Percentiles rank a stretch among this genome's conserved stretches.
Conservation (phyloP, 208 protist species). For the Strigomonas oncopelti region DNA sequence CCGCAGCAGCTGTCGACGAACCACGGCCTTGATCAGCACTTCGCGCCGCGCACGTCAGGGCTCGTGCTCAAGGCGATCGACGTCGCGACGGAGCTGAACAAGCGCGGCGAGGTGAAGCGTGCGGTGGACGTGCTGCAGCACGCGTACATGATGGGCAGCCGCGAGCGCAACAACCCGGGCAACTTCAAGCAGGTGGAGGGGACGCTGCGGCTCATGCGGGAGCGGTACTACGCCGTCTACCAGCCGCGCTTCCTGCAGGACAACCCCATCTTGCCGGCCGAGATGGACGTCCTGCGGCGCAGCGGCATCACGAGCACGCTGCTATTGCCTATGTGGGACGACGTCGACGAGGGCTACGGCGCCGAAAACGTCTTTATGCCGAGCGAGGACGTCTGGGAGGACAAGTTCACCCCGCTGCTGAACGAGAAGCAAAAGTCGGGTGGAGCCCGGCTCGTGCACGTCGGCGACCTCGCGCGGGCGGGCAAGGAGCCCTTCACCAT, state of each 20-base stretch:
- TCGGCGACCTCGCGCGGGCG: conserved; percentile 21
- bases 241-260: conserved; percentile 81
- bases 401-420: conserved; percentile 42
- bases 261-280: conserved; percentile 65
- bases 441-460: conserved; percentile 37
- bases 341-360: conserved; percentile 75
- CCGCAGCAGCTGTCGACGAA: conserved; percentile 5
- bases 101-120: conserved; percentile 68
- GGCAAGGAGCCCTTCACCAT: conserved; percentile 41
- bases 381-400: conserved; percentile 38
- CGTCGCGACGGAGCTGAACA: conserved; percentile 38
- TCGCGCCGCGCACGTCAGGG: conserved; percentile 41
- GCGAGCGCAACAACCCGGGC: conserved; percentile 54
- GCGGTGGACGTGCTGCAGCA: conserved; percentile 80
- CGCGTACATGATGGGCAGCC: conserved; percentile 52
- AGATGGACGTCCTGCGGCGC: conserved; percentile 74
- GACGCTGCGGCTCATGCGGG: conserved; percentile 54
- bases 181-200: conserved; percentile 68
- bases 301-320: conserved; percentile 70
- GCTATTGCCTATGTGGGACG: conserved; percentile 83
- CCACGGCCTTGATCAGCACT: conserved; percentile 12
- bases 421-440: conserved; percentile 20
- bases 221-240: conserved; percentile 25
- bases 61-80: conserved; percentile 69
- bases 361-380: conserved; percentile 84